Conservation (phyloP, 352 stramenopile species). For the Pythium utonaiense region DNA sequence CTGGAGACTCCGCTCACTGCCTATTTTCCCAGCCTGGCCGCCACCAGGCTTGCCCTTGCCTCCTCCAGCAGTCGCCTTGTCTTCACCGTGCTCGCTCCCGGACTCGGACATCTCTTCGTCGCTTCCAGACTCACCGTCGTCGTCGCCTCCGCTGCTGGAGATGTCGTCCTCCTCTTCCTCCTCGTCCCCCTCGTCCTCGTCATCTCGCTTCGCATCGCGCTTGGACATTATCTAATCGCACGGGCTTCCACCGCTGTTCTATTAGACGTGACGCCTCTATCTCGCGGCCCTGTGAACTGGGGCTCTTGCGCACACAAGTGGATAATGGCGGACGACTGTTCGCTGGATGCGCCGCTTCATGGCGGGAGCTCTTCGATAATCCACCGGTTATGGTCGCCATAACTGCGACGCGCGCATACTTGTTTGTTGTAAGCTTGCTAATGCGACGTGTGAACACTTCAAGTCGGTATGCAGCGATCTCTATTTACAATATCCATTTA, state of each 20-base stretch:
- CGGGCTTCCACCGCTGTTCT: background rate
- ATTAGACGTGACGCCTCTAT: background rate
- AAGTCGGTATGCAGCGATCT: background rate
- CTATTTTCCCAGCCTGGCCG: constrained; percentile 22
- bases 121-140: constrained; percentile 56
- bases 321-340: constrained; percentile 17
- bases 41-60: background rate
- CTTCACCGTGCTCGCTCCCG: constrained; percentile 35
- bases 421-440: background rate
- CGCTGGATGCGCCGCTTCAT: constrained; percentile 21
- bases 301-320: background rate
- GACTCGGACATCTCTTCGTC: constrained; percentile 77
- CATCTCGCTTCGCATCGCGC: constrained; percentile 46
- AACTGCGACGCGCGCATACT: constrained; percentile 20
- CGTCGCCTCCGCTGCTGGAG: constrained; percentile 32
- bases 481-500: constrained; percentile 22
- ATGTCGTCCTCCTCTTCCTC: constrained; percentile 40
- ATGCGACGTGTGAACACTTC: constrained; percentile 12
- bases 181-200: constrained; percentile 27
- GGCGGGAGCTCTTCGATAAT: constrained; percentile 9
- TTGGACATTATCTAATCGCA: constrained; percentile 42
- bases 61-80: constrained; percentile 24
- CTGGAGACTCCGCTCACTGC: constrained; percentile 48
- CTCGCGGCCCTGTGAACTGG: background rate
- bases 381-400: background rate